Conservation (phyloP, 441 rosid genomes). For the Geranium incanum region DNA sequence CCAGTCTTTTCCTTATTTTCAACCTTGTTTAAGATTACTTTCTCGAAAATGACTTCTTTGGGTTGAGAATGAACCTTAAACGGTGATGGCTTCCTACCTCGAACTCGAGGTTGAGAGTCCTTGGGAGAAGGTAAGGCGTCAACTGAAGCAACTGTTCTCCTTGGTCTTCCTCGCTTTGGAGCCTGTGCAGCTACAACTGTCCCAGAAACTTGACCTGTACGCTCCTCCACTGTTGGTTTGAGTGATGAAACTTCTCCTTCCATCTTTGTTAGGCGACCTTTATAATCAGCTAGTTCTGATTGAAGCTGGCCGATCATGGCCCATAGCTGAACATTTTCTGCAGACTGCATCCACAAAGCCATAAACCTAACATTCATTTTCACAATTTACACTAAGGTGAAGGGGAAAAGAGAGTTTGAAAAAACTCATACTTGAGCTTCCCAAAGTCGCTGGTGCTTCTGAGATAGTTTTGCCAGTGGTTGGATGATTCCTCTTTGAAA, state of each 20-base stretch:
- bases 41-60: conserved; percentile 22
- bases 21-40: conserved; percentile 24
- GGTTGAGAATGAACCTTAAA: conserved; percentile 21
- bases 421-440: conserved; percentile 34
- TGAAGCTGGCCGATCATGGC: conserved; percentile 27
- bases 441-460: conserved; percentile 39
- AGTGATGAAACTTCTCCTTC: conserved; percentile 30
- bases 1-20: conserved; percentile 21
- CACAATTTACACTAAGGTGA: not conserved
- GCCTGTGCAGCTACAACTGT: conserved; percentile 21
- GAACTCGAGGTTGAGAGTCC: conserved; percentile 22
- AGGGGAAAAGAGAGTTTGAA: not conserved
- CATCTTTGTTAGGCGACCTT: conserved; percentile 25
- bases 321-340: conserved; percentile 37
- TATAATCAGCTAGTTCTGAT: conserved; percentile 32
- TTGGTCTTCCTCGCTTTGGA: conserved; percentile 33
- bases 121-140: conserved; percentile 22
- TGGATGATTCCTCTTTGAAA: conserved; percentile 29
- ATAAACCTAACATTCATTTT: not conserved
- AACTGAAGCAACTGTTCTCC: conserved; percentile 25
- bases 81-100: conserved; percentile 23
- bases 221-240: conserved; percentile 20
- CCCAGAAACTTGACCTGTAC: conserved; percentile 14
- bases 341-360: conserved; percentile 24
- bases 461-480: conserved; percentile 32